Base-by-base conservation (phyloP, 2,329 filamentous ascomycete genomes). In the Apiospora aurea region DNA sequence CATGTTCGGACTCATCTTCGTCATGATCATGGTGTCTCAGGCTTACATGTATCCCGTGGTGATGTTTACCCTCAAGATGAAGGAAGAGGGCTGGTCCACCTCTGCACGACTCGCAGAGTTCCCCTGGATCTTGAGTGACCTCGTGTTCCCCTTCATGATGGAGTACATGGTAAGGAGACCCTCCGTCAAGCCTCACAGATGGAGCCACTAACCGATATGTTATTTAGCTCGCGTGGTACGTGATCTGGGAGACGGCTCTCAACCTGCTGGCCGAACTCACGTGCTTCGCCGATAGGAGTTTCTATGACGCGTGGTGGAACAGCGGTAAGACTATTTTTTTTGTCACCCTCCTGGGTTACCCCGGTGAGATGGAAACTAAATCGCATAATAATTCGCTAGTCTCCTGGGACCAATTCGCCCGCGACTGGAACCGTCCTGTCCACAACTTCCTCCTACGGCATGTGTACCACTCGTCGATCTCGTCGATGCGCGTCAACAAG, bases 1-100 rank as follows among this genome's bases (percentile, higher is more conserved):
- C 1, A 92, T 91, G 21, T 88, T 95, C 72, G 93, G 93, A 8
- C 86, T 93, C 71, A 89, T 95, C 51, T 91, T 92, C 77, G 89
- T 94, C 74, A 95, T 95, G 93, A 92, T 94, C 74, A 89, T 94
- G 78, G 86, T 95, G 69, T 92, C 91, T 0, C 93, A 95, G 82
- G 88, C 91, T 29, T 94, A 90, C 77, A 94, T 95, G 75, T 95
- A 92, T 77, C 93, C 93, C 0, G 89, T 94, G 0, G 91, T 95
- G 1, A 87, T 93, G 78, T 85, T 89, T 76, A 90, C 91, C 0
- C 82, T 93, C 44, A 84, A 85, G 73, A 91, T 93, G 87, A 93
- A 93, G 80, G 91, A 93, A 76, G 83, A 85, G 1, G 89, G 89
- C 8, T 85, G 93, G 80, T 84, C 90, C 0, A 83, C 93, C 8